Evolutionary conservation across 1,139 yeast species (phyloP), one percentile per base, ranked within the genome.

Genomic region (Geotrichum citri-aurantii): DNA sequence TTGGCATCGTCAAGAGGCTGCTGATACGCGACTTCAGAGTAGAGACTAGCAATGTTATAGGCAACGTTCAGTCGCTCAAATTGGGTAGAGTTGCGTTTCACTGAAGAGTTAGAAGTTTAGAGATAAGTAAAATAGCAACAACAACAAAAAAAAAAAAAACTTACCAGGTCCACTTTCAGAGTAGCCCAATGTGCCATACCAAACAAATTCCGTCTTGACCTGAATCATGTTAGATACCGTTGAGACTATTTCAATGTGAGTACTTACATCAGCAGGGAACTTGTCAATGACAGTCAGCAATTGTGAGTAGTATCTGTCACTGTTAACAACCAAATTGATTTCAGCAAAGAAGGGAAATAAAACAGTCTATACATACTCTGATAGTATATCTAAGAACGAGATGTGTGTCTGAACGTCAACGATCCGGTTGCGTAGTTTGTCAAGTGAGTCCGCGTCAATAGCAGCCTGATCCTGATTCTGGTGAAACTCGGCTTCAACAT

Each of bases 181-280:
- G 62, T 79, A 79, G 0, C 88, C 84, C 21, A 88, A 70, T 0
- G 91, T 82, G 31, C 85, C 84, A 66, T 75, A 81, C 97, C 97
- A 91, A 0, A 82, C 77, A 66, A 88, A 86, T 51, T 78, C 81
- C 3, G 82, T 71, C 6, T 64, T 63, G 48, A 68, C 60, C 67
- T 63, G 17, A 47, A n/a, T 37, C 10, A 2, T 37, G 44, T 37
- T 37, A 50, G 3, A 46, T 33, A 27, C 33, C 40, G 48, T 52
- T 44, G 48, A 48, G 10, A 14, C 48, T 11, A 12, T 14, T 14
- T 14, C 42, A 33, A 48, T 37, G 1, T 33, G 21, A 14, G 21
- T 48, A 55, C 69, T 55, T 56, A 74, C 72, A 61, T 78, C 79
- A 19, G 70, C 69, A 0, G 83, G 83, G 54, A 81, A 79, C 61